Evolutionary conservation across 768 basidiomycete genomes (phyloP).

Genomic region (Strobilomyces confusus): DNA sequence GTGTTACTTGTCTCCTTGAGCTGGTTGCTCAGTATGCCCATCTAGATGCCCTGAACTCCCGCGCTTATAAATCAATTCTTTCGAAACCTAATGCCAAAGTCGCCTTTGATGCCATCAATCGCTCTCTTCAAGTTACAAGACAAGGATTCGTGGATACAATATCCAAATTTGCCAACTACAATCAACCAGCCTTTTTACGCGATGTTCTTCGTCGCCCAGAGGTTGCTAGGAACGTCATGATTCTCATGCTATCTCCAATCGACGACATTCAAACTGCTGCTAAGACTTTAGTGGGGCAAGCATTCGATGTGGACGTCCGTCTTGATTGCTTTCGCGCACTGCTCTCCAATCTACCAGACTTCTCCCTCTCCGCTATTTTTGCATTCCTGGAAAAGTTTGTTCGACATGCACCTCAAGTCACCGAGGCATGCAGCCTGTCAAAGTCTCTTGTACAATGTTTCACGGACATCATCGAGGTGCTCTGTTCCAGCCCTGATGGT

Average conservation of each 20-base stretch:
- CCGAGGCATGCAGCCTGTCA: conserved; percentile 87
- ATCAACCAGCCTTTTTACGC: conserved; percentile 45
- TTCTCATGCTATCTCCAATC: conserved; percentile 79
- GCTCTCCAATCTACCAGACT: conserved; percentile 60
- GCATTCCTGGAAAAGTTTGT: conserved; percentile 66
- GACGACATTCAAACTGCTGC: conserved; percentile 70
- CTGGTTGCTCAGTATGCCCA: conserved; percentile 60
- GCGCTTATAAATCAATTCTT: conserved; percentile 43
- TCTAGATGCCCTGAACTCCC: conserved; percentile 55
- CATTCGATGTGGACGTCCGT: conserved; percentile 87
- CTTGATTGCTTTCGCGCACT: conserved; percentile 83
- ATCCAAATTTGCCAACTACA: conserved; percentile 62
- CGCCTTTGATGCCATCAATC: conserved; percentile 57
- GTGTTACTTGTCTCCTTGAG: conserved; percentile 53
- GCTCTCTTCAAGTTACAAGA: conserved; percentile 51
- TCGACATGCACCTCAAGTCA: conserved; percentile 54
- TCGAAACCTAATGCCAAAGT: conserved; percentile 27
- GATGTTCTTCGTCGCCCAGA: conserved; percentile 53
- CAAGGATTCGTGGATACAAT: conserved; percentile 60
- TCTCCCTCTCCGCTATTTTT: conserved; percentile 66
- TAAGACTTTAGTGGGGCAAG: conserved; percentile 76
- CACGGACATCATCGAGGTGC: conserved; percentile 86
- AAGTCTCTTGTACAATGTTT: conserved; percentile 89
- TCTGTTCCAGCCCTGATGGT: conserved; percentile 72
- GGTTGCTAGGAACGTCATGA: conserved; percentile 56